phyloP scores from a whole-genome alignment of 768 basidiomycete species.

The Mycena floridula region DNA sequence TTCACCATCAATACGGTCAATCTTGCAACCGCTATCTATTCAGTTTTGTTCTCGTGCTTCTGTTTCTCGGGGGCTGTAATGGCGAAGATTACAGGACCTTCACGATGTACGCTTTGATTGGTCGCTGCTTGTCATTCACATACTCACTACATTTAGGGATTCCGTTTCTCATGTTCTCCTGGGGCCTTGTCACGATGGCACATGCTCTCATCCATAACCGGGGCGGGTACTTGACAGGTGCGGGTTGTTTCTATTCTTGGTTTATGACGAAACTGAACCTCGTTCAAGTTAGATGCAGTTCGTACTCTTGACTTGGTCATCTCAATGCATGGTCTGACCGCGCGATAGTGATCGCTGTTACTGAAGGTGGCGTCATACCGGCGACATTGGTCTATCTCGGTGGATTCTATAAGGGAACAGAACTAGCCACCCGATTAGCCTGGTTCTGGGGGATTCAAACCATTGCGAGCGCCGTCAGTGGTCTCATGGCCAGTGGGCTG shows the following conservation, averaged over 20 bases:
- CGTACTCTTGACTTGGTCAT: slow-evolving; percentile 1
- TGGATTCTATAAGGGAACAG: slow-evolving; percentile 36
- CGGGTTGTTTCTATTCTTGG: neutral
- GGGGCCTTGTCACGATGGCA: slow-evolving; percentile 31
- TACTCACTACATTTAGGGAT: slow-evolving; percentile 21
- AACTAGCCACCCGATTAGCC: slow-evolving; percentile 33
- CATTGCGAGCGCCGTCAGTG: slow-evolving; percentile 33
- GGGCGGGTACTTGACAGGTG: slow-evolving; percentile 28
- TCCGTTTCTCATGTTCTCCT: slow-evolving; percentile 31
- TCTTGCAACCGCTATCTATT: slow-evolving; percentile 28
- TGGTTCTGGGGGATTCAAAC: slow-evolving; percentile 37
- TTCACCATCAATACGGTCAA: slow-evolving; percentile 36
- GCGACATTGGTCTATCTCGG: slow-evolving; percentile 37
- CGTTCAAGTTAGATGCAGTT: slow-evolving; percentile 25
- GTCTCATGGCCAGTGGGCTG: slow-evolving; percentile 34
- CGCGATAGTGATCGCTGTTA: slow-evolving; percentile 30
- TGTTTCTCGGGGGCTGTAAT: slow-evolving; percentile 31
- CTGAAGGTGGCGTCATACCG: slow-evolving; percentile 35
- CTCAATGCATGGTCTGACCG: neutral
- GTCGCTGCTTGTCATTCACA: neutral
- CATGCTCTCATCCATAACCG: slow-evolving; percentile 30
- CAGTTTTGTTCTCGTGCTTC: slow-evolving; percentile 26
- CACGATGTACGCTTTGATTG: slow-evolving; percentile 21
- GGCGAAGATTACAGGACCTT: slow-evolving; percentile 31
- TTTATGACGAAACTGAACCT: neutral